Percentiles rank a stretch among this genome's conserved stretches.
Conservation (phyloP, 2,329 filamentous ascomycete genomes). For the Colletotrichum destructivum region DNA sequence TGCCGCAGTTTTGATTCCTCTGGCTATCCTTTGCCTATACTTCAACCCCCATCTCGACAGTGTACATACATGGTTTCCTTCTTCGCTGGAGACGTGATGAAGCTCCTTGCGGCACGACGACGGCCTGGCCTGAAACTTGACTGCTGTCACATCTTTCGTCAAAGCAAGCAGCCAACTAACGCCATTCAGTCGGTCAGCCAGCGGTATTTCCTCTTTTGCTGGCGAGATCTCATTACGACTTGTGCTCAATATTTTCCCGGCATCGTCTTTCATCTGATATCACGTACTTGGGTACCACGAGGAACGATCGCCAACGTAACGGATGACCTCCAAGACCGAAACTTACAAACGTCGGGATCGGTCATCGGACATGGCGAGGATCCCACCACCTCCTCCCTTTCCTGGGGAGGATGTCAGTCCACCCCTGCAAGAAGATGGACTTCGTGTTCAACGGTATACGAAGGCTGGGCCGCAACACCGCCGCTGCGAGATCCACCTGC, state of each 20-base stretch:
- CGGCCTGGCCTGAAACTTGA: slow-evolving; percentile 33
- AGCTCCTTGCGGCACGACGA: slow-evolving; percentile 25
- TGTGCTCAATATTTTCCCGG: slow-evolving; percentile 13
- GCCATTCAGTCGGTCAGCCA: neutral
- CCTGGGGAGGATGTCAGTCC: slow-evolving; percentile 17
- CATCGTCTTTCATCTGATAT: slow-evolving; percentile 28
- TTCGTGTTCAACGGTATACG: slow-evolving; percentile 41
- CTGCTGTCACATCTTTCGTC: slow-evolving; percentile 16
- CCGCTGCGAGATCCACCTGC: slow-evolving; percentile 28
- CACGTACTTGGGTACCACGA: slow-evolving; percentile 3
- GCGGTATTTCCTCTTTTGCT: neutral
- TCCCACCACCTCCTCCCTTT: slow-evolving; percentile 32
- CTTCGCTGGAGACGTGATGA: slow-evolving; percentile 10
- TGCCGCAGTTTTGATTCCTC: slow-evolving; percentile 4
- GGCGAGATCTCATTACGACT: slow-evolving; percentile 19
- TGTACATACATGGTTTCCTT: slow-evolving; percentile 17
- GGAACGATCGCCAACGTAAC: slow-evolving; percentile 17
- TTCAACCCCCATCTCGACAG: neutral
- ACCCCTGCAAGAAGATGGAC: slow-evolving; percentile 27
- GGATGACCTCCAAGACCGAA: slow-evolving; percentile 24
- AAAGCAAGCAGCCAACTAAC: slow-evolving; percentile 16
- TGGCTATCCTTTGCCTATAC: slow-evolving; percentile 13
- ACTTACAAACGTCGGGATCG: slow-evolving; percentile 17
- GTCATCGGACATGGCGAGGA: slow-evolving; percentile 22
- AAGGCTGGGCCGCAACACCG: slow-evolving; percentile 33